Conservation (phyloP, 2,329 filamentous ascomycete species). For the Alternaria burnsii region DNA sequence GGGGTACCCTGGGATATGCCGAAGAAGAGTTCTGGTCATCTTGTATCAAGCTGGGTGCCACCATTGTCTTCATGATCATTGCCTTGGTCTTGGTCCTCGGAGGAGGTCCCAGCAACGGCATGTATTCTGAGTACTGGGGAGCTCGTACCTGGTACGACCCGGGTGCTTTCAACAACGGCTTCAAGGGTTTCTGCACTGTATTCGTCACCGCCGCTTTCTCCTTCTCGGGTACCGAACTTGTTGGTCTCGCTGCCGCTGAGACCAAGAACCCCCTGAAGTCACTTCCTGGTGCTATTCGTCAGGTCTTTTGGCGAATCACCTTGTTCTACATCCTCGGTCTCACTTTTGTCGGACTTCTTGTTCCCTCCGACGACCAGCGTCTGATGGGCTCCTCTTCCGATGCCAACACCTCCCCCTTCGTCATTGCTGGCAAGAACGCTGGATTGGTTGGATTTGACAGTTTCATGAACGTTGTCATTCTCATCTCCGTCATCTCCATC, state of each 20-base stretch:
- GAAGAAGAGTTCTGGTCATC: constrained; percentile 53
- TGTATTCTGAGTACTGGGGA: constrained; percentile 63
- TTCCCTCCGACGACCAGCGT: constrained; percentile 42
- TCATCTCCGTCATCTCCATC: constrained; percentile 67
- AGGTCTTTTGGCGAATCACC: constrained; percentile 59
- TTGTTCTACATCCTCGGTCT: constrained; percentile 57
- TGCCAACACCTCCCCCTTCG: constrained; percentile 68
- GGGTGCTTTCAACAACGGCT: constrained; percentile 64
- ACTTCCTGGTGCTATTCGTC: constrained; percentile 55
- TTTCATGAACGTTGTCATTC: constrained; percentile 73
- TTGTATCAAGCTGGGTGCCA: constrained; percentile 46
- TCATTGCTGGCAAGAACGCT: constrained; percentile 69
- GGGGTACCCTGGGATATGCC: constrained; percentile 52
- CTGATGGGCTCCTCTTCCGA: constrained; percentile 49
- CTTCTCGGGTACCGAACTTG: constrained; percentile 69
- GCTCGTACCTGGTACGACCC: constrained; percentile 68
- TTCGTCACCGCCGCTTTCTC: constrained; percentile 71
- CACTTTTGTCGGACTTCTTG: constrained; percentile 56
- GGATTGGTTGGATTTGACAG: constrained; percentile 68
- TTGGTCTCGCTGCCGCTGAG: constrained; percentile 68
- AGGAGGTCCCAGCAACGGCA: constrained; percentile 60
- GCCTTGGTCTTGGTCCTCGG: constrained; percentile 65
- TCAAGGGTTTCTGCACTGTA: constrained; percentile 70
- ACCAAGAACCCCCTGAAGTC: constrained; percentile 63
- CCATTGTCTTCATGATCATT: constrained; percentile 55